These are phyloP conservation scores for Wickerhamiella allomyrinae DNA, from an alignment of 805 yeast genomes.

Conservation along the genomic window DNA sequence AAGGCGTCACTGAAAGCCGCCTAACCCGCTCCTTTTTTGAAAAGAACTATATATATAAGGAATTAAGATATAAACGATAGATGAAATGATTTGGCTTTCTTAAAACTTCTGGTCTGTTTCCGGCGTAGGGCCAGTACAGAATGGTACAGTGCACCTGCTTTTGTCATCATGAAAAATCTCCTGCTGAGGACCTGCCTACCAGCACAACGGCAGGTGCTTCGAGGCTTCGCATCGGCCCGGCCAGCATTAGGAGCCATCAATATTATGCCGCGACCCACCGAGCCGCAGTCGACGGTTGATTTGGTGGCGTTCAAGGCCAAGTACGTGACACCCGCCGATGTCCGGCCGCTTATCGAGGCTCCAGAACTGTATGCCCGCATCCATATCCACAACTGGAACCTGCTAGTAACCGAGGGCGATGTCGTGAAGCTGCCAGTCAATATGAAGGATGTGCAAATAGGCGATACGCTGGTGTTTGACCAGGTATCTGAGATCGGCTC, in stretches of 20 bases:
- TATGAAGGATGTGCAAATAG: conserved; percentile 62
- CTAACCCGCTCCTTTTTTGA: conserved; percentile 1
- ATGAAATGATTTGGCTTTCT: neutral
- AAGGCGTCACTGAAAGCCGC: conserved; percentile 7
- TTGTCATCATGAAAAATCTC: conserved; percentile 4
- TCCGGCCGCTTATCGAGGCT: conserved; percentile 51
- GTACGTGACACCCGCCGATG: conserved; percentile 27
- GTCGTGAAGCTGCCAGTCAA: conserved; percentile 63
- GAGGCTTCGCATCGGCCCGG: neutral
- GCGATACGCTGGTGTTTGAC: conserved; percentile 62
- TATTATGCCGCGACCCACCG: neutral
- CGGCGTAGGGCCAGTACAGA: too few species aligned
- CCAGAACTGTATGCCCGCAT: conserved; percentile 67
- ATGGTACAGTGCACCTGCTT: too few species aligned
- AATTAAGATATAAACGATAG: too few species aligned
- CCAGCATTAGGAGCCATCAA: neutral
- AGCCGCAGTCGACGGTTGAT: conserved; percentile 11
- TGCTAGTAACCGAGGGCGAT: conserved; percentile 86
- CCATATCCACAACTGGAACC: conserved; percentile 69
- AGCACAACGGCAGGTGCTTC: neutral
- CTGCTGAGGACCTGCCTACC: neutral
- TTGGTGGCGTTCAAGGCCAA: conserved; percentile 14
- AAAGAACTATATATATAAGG: too few species aligned
- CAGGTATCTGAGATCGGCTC: conserved; percentile 77
- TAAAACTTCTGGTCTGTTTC: neutral